Percentiles rank a stretch among this genome's conserved stretches.
phyloP scores from a whole-genome alignment of 108 stramenopile species.

The Nannochloropsis granulata region DNA sequence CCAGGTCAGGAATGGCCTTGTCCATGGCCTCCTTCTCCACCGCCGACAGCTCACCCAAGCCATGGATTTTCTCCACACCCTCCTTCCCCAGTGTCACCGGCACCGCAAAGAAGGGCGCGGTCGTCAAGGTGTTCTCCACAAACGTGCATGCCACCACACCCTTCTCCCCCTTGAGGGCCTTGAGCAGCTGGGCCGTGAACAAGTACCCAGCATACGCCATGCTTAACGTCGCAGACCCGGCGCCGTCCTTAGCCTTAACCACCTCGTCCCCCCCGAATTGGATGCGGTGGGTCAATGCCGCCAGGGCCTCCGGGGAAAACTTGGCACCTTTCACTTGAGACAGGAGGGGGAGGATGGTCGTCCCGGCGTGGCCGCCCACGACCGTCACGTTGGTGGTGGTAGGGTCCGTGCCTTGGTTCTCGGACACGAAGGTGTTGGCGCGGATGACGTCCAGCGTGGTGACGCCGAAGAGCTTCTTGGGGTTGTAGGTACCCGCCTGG shows the following conservation, averaged over 20 bases:
- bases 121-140: slow-evolving; percentile 76
- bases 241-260: slow-evolving; percentile 98
- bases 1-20: slow-evolving; percentile 88
- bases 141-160: slow-evolving; percentile 78
- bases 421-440: slow-evolving; percentile 93
- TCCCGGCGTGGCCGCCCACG: slow-evolving; percentile 98
- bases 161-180: slow-evolving; percentile 73
- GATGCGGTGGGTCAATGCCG: slow-evolving; percentile 63
- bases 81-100: slow-evolving; percentile 75
- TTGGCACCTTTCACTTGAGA: slow-evolving; percentile 73
- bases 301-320: slow-evolving; percentile 68
- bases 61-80: slow-evolving; percentile 81
- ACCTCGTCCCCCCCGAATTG: slow-evolving; percentile 99
- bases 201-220: slow-evolving; percentile 94
- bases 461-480: slow-evolving; percentile 85
- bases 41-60: slow-evolving; percentile 60
- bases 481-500: slow-evolving; percentile 71
- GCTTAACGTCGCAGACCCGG: slow-evolving; percentile 82
- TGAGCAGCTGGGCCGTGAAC: slow-evolving; percentile 79
- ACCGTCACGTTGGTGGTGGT: slow-evolving; percentile 76
- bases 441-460: slow-evolving; percentile 97
- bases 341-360: slow-evolving; percentile 94
- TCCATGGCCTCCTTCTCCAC: slow-evolving; percentile 90
- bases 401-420: slow-evolving; percentile 66
- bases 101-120: slow-evolving; percentile 79